Evolutionary conservation across 371 early-diverging fungal genomes (phyloP), one percentile per base, ranked within the genome.

Genomic region (Rhizopus sp.): DNA sequence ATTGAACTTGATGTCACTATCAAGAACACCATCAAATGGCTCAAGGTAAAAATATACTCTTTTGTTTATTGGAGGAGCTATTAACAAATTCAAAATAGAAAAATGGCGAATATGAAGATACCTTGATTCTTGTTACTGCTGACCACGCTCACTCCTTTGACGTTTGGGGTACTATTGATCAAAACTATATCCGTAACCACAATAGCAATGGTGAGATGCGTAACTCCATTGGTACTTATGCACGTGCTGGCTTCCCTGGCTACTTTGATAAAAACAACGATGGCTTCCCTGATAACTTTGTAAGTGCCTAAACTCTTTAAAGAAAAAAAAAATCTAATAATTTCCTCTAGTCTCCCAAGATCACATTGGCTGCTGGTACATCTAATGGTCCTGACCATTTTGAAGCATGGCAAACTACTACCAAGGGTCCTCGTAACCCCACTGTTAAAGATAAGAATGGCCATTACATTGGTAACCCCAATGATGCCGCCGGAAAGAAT

Each of bases 61-160:
- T 15, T 5, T 9, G 0, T 32, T 39, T 3, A 34, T 17, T 6
- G 10, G 17, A 39, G 4, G 13, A 40, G 10, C 35, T 9, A 23
- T 10, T 16, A 7, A 23, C 17, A 23, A 5, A 0, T 29, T 16
- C 17, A 15, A 15, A 33, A 40, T 62, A 81, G 53, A 64, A 75
- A 56, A 70, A 76, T 7, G 67, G 65, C 29, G 73, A 72, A 61
- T 82, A 81, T 53, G 82, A 83, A 60, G 76, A 85, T 61, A 90
- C 90, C 44, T 69, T 84, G 59, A 85, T 90, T 66, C 59, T 88
- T 44, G 73, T 87, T 50, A 90, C 90, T 42, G 86, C 89, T 45
- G 90, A 90, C 59, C 90, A 90, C 59, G 72, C 81, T 34, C 90
- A 90, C 54, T 83, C 75, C 23, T 90, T 82, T 66, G 90, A 88